phyloP scores from a whole-genome alignment of 768 basidiomycete genomes.

The Lactarius sp. region DNA sequence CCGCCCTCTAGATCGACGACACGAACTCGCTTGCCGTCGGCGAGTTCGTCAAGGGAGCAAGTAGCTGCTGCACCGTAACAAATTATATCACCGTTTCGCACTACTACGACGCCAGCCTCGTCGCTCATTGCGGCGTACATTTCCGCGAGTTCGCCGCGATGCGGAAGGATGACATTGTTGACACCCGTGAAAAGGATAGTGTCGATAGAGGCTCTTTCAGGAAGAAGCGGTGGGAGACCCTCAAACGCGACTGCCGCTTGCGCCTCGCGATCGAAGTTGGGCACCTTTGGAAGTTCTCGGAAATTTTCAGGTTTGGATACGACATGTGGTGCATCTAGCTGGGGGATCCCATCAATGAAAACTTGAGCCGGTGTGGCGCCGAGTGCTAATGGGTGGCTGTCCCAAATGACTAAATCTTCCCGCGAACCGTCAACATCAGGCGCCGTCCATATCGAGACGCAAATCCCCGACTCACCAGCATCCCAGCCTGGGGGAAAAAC shows the following conservation, averaged over 20 bases:
- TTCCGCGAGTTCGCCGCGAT: conserved; percentile 32
- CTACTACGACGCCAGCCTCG: conserved; percentile 41
- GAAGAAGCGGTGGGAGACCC: conserved; percentile 59
- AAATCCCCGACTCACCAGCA: conserved; percentile 40
- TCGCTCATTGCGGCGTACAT: conserved; percentile 28
- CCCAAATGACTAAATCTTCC: conserved; percentile 61
- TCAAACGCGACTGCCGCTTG: conserved; percentile 51
- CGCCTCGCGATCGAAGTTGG: conserved; percentile 57
- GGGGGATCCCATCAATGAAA: conserved; percentile 83
- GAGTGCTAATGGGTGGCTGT: conserved; percentile 69
- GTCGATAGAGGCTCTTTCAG: conserved; percentile 34
- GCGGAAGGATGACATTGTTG: conserved; percentile 42
- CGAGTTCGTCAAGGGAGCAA: conserved; percentile 29
- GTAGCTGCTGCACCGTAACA: conserved; percentile 42
- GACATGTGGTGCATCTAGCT: conserved; percentile 46
- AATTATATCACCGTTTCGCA: conserved; percentile 47
- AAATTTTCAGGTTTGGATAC: conserved; percentile 49
- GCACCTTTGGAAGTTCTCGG: conserved; percentile 51
- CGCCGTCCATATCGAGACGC: not conserved
- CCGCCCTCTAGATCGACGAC: conserved; percentile 63
- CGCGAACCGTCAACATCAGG: conserved; percentile 62
- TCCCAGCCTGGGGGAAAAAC: conserved; percentile 51
- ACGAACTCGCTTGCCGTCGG: conserved; percentile 19
- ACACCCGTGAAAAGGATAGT: conserved; percentile 65
- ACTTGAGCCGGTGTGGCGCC: conserved; percentile 81